These are phyloP conservation scores for Neurospora crassa DNA, from an alignment of 2,329 filamentous ascomycete genomes.

Conservation along the genomic window DNA sequence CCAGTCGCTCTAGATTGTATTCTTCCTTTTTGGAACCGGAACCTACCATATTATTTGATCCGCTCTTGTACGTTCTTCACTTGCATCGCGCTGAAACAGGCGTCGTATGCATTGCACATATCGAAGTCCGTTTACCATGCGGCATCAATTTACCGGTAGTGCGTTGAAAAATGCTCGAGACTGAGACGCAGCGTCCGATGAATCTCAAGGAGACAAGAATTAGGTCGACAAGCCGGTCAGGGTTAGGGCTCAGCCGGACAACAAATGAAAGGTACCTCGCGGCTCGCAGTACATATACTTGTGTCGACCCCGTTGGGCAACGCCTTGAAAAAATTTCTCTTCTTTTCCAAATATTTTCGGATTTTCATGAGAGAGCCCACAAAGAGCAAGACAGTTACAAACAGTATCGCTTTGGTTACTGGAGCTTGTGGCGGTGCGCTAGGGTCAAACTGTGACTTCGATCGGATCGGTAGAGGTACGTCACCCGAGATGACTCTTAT, in stretches of 20 bases:
- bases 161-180: neutral
- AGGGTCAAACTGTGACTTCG: neutral
- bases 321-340: neutral
- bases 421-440: neutral
- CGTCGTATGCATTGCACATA: neutral
- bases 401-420: neutral
- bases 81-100: neutral
- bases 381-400: neutral
- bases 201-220: neutral
- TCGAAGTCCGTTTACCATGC: neutral
- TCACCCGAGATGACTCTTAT: constrained; percentile 11
- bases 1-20: neutral
- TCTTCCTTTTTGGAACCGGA: neutral
- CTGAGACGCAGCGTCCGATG: neutral
- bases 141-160: neutral
- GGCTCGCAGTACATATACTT: neutral
- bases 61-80: neutral
- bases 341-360: neutral
- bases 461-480: neutral
- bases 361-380: neutral
- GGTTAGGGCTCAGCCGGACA: constrained; percentile 4
- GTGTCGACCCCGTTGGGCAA: neutral
- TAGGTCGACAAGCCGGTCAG: neutral
- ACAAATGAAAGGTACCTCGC: neutral
- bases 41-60: neutral